Conservation (phyloP, 805 yeast species). For the Candida vaughaniae region DNA sequence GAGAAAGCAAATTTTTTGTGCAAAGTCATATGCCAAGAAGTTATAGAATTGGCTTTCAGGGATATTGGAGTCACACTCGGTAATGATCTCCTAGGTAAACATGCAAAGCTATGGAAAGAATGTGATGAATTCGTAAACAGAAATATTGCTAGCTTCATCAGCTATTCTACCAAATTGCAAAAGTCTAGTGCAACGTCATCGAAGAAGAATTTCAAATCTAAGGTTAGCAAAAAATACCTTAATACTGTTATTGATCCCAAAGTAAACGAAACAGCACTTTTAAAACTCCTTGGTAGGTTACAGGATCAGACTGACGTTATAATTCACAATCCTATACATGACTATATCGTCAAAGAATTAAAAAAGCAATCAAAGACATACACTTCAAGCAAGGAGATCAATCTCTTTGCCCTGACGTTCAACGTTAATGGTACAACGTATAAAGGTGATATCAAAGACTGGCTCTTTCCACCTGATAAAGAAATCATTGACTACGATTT, state of each 20-base stretch:
- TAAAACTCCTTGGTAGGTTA: slow-evolving; percentile 49
- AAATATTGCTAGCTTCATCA: slow-evolving; percentile 37
- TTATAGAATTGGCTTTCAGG: slow-evolving; percentile 45
- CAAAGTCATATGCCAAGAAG: slow-evolving; percentile 47
- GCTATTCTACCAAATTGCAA: slow-evolving; percentile 39
- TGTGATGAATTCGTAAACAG: slow-evolving; percentile 42
- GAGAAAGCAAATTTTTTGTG: slow-evolving; percentile 51
- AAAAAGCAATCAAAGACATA: slow-evolving; percentile 39
- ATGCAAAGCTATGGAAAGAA: slow-evolving; percentile 47
- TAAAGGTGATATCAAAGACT: slow-evolving; percentile 40
- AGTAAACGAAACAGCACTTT: slow-evolving; percentile 41
- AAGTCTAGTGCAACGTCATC: slow-evolving; percentile 42
- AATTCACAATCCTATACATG: slow-evolving; percentile 54
- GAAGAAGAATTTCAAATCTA: slow-evolving; percentile 32
- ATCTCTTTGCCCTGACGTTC: slow-evolving; percentile 50
- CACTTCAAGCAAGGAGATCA: slow-evolving; percentile 38
- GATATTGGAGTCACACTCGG: slow-evolving; percentile 37
- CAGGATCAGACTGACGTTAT: slow-evolving; percentile 45
- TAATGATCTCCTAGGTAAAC: slow-evolving; percentile 36
- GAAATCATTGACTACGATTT: slow-evolving; percentile 55
- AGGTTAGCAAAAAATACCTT: slow-evolving; percentile 35
- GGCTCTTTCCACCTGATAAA: slow-evolving; percentile 44
- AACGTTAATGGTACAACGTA: slow-evolving; percentile 53
- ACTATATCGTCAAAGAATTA: slow-evolving; percentile 45
- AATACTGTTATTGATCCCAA: slow-evolving; percentile 42